phyloP scores from a whole-genome alignment of 2,329 filamentous ascomycete species.

The Coniochaeta hoffmannii region DNA sequence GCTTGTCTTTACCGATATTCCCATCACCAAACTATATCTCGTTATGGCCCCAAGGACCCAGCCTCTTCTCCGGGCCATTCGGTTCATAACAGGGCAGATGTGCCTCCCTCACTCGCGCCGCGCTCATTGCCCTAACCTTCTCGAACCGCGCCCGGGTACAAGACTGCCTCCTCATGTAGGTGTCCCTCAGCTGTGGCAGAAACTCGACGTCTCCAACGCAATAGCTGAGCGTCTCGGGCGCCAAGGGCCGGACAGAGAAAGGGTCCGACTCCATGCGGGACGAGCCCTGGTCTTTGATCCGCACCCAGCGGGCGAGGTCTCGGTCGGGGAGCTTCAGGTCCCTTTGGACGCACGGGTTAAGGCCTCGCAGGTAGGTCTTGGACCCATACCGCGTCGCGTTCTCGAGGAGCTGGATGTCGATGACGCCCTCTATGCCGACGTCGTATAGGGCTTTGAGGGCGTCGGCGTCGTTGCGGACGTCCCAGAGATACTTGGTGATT shows the following conservation, averaged over 20 bases:
- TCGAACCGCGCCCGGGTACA: background rate
- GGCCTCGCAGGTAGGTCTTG: slow-evolving; percentile 7
- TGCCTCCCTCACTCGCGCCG: background rate
- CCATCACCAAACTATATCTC: background rate
- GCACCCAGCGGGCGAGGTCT: background rate
- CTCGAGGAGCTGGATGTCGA: slow-evolving; percentile 52
- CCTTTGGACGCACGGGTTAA: background rate
- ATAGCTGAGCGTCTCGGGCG: background rate
- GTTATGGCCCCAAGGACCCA: background rate
- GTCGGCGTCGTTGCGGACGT: slow-evolving; percentile 38
- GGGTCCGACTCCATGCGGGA: background rate
- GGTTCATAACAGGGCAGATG: background rate
- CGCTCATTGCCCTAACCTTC: background rate
- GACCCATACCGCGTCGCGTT: slow-evolving; percentile 22
- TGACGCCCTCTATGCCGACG: slow-evolving; percentile 33
- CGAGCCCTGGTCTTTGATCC: background rate
- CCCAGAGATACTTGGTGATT: background rate
- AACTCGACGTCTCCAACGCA: background rate
- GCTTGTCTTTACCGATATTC: no score
- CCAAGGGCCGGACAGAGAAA: background rate
- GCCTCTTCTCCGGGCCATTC: background rate
- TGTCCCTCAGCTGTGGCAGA: background rate
- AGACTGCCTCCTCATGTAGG: background rate
- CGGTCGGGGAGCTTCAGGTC: background rate
- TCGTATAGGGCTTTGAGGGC: slow-evolving; percentile 39